Evolutionary conservation across 371 early-diverging fungal genomes (phyloP).

Genomic region (Paraphysoderma sedebokerense): DNA sequence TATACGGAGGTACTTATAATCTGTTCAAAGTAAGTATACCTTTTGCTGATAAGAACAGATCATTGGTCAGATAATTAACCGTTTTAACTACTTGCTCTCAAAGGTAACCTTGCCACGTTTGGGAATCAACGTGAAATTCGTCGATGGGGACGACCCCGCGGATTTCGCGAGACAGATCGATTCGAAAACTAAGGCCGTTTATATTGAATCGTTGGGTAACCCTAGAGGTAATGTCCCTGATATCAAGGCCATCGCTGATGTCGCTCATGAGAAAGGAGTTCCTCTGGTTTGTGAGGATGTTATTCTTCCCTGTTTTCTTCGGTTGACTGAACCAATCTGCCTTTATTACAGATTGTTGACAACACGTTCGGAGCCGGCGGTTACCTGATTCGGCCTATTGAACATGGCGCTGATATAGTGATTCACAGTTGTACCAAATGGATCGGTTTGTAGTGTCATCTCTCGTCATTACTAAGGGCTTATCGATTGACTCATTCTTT

Average conservation of each 20-base stretch:
- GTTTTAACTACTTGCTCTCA: conserved; percentile 2
- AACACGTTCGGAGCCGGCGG: conserved; percentile 88
- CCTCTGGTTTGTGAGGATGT: conserved; percentile 36
- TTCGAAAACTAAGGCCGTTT: conserved; percentile 66
- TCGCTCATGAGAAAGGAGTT: conserved; percentile 63
- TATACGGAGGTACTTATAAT: conserved; percentile 81
- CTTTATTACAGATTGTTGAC: no score
- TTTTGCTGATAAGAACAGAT: neutral
- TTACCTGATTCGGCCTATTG: conserved; percentile 64
- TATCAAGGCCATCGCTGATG: conserved; percentile 51
- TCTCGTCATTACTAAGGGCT: no score
- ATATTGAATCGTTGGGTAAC: conserved; percentile 74
- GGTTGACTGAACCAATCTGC: no score
- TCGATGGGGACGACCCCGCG: conserved; percentile 43
- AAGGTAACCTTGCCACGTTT: conserved; percentile 55
- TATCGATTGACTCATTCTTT: no score
- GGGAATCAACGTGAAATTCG: conserved; percentile 62
- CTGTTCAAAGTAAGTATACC: conserved; percentile 40
- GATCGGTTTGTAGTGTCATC: no score
- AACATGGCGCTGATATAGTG: conserved; percentile 82
- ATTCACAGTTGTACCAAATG: conserved; percentile 23
- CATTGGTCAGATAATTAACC: neutral
- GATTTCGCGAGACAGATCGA: conserved; percentile 55
- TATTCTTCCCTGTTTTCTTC: no score
- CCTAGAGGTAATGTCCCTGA: conserved; percentile 71